phyloP scores from a whole-genome alignment of 2,329 filamentous ascomycete species.

The Camillea tinctor region DNA sequence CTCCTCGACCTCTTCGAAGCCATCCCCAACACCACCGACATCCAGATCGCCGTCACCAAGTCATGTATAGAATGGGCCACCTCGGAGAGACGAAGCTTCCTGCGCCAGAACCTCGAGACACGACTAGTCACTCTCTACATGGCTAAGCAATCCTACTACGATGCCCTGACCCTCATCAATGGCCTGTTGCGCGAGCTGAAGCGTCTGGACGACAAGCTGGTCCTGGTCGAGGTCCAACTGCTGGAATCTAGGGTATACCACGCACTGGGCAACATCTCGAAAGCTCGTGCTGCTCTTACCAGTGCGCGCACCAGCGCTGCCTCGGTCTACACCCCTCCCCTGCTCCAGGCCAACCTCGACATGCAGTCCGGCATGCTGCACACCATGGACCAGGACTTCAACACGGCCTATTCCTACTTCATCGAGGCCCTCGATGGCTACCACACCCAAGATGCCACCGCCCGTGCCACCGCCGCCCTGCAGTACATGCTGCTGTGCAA shows the following conservation, averaged over 20 bases:
- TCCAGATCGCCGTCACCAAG: constrained; percentile 92
- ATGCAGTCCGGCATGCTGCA: constrained; percentile 99
- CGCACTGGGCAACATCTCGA: constrained; percentile 92
- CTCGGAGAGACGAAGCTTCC: constrained; percentile 88
- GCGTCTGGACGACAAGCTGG: constrained; percentile 96
- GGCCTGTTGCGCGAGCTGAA: constrained; percentile 93
- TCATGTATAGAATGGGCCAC: constrained; percentile 99
- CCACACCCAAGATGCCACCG: constrained; percentile 83
- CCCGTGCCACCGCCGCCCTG: constrained; percentile 90
- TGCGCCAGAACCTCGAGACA: constrained; percentile 97
- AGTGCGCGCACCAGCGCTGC: constrained; percentile 93
- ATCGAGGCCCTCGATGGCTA: constrained; percentile 98
- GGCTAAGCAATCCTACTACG: constrained; percentile 96
- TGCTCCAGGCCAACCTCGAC: constrained; percentile 92
- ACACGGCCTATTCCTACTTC: constrained; percentile 98
- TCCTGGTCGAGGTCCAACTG: constrained; percentile 95
- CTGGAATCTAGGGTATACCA: constrained; percentile 97
- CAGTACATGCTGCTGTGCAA: constrained; percentile 99
- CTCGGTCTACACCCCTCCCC: constrained; percentile 93
- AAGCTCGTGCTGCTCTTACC: constrained; percentile 91
- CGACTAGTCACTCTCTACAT: constrained; percentile 92
- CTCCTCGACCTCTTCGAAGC: constrained; percentile 92
- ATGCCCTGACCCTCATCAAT: constrained; percentile 95
- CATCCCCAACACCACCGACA: constrained; percentile 92
- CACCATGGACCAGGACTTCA: constrained; percentile 98